Conservation (phyloP, 1,284 basidiomycete genomes). For the Anthracocystis panici-leucophaei region DNA sequence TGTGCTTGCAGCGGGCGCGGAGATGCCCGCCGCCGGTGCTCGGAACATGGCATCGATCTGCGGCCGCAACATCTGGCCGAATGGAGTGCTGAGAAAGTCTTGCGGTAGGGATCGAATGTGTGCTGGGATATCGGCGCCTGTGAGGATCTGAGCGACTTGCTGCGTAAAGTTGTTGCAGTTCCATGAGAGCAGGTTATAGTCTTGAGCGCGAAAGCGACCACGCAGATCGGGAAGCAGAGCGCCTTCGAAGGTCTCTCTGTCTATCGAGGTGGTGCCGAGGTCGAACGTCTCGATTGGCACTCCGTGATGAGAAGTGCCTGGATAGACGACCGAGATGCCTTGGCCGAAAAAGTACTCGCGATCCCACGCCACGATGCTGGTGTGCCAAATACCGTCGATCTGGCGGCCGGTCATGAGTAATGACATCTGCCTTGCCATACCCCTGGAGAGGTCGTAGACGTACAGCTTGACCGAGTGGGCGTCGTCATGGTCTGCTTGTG, state of each 20-base stretch:
- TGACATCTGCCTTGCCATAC: conserved; percentile 82
- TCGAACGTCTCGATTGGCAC: conserved; percentile 80
- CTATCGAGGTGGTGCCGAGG: conserved; percentile 84
- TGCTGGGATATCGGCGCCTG: conserved; percentile 62
- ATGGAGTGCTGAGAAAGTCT: conserved; percentile 89
- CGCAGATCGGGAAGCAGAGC: conserved; percentile 83
- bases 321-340: conserved; percentile 78
- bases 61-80: conserved; percentile 85
- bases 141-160: conserved; percentile 72
- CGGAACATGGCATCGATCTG: conserved; percentile 77
- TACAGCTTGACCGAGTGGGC: conserved; percentile 75
- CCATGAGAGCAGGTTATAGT: conserved; percentile 82
- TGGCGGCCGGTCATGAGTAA: conserved; percentile 79
- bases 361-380: conserved; percentile 85
- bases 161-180: conserved; percentile 78
- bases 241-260: conserved; percentile 80
- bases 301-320: conserved; percentile 74
- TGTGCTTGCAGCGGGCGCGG: conserved; percentile 3
- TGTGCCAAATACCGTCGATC: conserved; percentile 74
- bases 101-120: conserved; percentile 73
- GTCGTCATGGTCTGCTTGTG: conserved; percentile 14
- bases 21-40: conserved; percentile 14
- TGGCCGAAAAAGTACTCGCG: conserved; percentile 90
- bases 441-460: conserved; percentile 89
- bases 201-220: conserved; percentile 80